phyloP scores from a whole-genome alignment of 2,329 filamentous ascomycete genomes.

The Metarhizium humberi region DNA sequence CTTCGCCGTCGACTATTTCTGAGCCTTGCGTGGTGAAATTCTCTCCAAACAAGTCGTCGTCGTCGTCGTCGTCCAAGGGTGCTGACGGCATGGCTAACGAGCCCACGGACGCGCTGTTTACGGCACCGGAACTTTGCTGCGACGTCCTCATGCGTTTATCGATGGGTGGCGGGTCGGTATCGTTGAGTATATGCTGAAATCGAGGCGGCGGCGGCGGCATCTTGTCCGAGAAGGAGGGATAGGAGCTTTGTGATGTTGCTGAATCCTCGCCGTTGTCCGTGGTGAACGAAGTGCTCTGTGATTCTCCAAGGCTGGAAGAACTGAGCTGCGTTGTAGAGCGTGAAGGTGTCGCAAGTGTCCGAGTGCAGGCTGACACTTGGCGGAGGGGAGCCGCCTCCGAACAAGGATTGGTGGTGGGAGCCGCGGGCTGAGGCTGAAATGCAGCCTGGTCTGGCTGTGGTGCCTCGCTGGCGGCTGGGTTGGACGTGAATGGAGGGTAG shows the following conservation, averaged over 20 bases:
- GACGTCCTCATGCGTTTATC: conserved; percentile 19
- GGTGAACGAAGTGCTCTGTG: conserved; percentile 16
- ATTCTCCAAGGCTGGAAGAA: conserved; percentile 12
- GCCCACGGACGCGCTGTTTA: background rate
- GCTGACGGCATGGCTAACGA: background rate
- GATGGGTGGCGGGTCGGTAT: conserved; percentile 5
- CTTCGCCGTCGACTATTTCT: conserved; percentile 9
- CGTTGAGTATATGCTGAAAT: background rate
- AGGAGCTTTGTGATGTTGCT: conserved; percentile 13
- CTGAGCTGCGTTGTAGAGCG: conserved; percentile 11
- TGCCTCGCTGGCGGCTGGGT: background rate
- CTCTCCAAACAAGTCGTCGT: conserved; percentile 21
- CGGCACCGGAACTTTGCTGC: background rate
- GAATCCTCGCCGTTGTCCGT: conserved; percentile 20
- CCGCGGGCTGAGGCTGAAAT: conserved; percentile 4
- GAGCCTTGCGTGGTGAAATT: conserved; percentile 3
- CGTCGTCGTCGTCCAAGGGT: conserved; percentile 14
- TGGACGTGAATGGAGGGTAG: conserved; percentile 20
- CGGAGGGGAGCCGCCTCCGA: conserved; percentile 8
- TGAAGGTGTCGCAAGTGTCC: conserved; percentile 14
- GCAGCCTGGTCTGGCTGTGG: conserved; percentile 4
- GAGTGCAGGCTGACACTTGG: conserved; percentile 4
- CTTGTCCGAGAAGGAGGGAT: conserved; percentile 19
- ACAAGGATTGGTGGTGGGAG: conserved; percentile 1
- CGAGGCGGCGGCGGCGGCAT: conserved; percentile 15